These are phyloP conservation scores for Hypoxylon sp. DNA, from an alignment of 2,329 filamentous ascomycete genomes.

Conservation along the genomic window DNA sequence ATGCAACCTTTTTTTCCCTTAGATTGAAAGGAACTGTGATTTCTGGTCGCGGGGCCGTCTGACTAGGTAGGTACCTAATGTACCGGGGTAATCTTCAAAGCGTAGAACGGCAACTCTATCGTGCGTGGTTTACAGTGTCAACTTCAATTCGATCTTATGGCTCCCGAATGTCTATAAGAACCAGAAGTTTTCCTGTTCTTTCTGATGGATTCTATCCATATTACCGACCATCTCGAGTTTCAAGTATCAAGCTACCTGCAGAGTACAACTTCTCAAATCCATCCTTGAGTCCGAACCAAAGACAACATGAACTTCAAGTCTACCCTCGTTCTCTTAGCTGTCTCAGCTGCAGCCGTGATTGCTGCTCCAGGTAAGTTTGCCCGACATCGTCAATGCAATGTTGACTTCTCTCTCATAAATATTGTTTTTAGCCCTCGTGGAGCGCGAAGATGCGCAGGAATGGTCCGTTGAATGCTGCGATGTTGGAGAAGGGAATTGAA, in stretches of 20 bases:
- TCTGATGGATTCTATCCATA: neutral
- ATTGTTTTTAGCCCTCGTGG: conserved; percentile 9
- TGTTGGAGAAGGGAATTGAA: conserved; percentile 8
- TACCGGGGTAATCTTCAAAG: conserved; percentile 1
- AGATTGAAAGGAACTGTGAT: neutral
- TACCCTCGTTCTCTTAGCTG: conserved; percentile 7
- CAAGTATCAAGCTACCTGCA: neutral
- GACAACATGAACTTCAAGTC: conserved; percentile 26
- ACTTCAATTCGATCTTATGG: too few relatives aligned
- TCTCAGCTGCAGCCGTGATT: conserved; percentile 11
- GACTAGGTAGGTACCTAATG: too few relatives aligned
- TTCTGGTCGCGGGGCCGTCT: neutral
- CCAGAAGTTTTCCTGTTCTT: neutral
- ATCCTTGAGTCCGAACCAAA: neutral
- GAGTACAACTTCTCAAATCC: neutral
- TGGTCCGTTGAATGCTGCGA: conserved; percentile 23
- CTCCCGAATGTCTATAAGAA: conserved; percentile 20
- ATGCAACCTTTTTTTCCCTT: neutral
- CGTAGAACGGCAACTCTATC: neutral
- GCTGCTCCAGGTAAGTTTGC: conserved; percentile 16
- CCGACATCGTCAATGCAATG: neutral
- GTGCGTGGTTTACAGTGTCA: too few relatives aligned
- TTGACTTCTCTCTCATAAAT: conserved; percentile 2
- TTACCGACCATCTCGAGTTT: neutral
- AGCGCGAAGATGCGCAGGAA: conserved; percentile 19